These are phyloP conservation scores for Ganoderma boninense DNA, from an alignment of 1,284 basidiomycete genomes.

Conservation along the genomic window DNA sequence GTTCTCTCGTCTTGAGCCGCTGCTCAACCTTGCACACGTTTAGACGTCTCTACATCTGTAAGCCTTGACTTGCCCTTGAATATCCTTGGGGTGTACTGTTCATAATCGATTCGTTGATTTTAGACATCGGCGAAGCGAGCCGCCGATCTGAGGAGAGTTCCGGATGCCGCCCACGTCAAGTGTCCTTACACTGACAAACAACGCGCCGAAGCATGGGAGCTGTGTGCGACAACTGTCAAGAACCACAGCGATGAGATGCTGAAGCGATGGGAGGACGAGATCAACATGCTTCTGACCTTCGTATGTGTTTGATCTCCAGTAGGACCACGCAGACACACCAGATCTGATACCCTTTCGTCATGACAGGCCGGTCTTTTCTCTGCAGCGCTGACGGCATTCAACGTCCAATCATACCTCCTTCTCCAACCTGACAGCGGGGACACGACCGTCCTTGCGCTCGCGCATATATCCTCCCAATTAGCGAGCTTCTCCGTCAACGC, in stretches of 20 bases:
- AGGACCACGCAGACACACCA: not conserved
- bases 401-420: conserved; percentile 26
- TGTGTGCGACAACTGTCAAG: conserved; percentile 14
- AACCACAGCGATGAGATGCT: conserved; percentile 21
- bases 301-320: conserved; percentile 10
- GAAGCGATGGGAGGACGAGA: conserved; percentile 24
- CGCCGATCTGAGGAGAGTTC: not conserved
- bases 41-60: not conserved
- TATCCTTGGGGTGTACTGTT: not conserved
- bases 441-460: conserved; percentile 12
- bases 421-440: conserved; percentile 22
- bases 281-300: conserved; percentile 27
- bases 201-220: conserved; percentile 14
- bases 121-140: not conserved
- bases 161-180: not conserved
- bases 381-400: conserved; percentile 26
- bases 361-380: conserved; percentile 29
- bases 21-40: not conserved
- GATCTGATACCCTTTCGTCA: not conserved
- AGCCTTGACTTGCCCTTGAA: not conserved
- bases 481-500: not conserved
- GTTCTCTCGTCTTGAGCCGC: not conserved
- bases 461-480: conserved; percentile 23
- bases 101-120: not conserved
- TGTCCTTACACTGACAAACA: conserved; percentile 13